Conservation (phyloP, 1,284 basidiomycete species). For the Cryptococcus sp. region DNA sequence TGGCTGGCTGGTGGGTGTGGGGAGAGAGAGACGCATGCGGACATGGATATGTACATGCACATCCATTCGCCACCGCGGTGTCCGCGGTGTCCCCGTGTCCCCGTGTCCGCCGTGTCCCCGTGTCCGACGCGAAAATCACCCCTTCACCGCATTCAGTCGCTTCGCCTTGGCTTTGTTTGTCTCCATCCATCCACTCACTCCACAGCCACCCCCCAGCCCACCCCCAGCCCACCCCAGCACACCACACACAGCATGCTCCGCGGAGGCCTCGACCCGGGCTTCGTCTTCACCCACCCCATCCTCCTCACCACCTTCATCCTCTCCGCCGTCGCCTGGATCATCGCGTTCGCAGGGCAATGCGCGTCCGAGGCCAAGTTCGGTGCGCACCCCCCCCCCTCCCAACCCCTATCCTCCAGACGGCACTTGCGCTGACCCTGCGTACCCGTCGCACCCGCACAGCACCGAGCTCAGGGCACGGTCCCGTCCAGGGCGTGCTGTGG, state of each 20-base stretch:
- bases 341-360: slow-evolving; percentile 55
- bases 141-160: too few relatives aligned
- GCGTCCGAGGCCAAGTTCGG: slow-evolving; percentile 32
- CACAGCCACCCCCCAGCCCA: too few relatives aligned
- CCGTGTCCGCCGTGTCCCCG: too few relatives aligned
- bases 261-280: slow-evolving; percentile 34
- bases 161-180: too few relatives aligned
- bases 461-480: slow-evolving; percentile 17
- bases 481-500: slow-evolving; percentile 70
- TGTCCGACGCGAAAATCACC: too few relatives aligned
- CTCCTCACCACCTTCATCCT: slow-evolving; percentile 83
- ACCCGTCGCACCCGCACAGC: too few relatives aligned
- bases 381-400: slow-evolving; percentile 6
- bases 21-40: too few relatives aligned
- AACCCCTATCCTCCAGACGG: neutral
- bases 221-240: neutral
- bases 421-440: neutral
- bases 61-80: too few relatives aligned
- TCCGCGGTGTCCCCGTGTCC: too few relatives aligned
- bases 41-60: too few relatives aligned
- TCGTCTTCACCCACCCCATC: slow-evolving; percentile 79
- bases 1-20: too few relatives aligned
- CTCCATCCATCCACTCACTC: too few relatives aligned
- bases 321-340: slow-evolving; percentile 82
- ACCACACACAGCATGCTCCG: slow-evolving; percentile 22